Base-by-base conservation (phyloP, 441 rosid genomes). In the Pelargonium citronellum region DNA sequence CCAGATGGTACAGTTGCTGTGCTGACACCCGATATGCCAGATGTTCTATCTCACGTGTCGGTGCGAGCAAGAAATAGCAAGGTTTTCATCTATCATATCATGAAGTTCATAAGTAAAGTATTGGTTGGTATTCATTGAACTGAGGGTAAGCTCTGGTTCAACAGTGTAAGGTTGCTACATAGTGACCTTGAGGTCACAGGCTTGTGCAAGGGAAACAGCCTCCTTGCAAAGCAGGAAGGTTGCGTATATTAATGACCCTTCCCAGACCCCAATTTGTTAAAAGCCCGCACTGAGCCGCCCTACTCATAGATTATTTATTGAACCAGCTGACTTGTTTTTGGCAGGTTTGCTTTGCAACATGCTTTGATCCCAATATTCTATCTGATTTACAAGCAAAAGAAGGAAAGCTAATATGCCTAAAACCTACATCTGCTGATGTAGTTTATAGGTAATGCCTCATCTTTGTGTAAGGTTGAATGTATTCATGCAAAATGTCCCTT, bases 1-100 rank as follows among this genome's bases (percentile, higher is more conserved):
- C 99, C 98, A 66, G 93, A 86, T 79, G 97, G 99, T 73, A 80
- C 88, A 75, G 96, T 95, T 83, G 98, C 99, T 72, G 95, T 95
- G 75, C 83, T 95, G 83, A 95, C 99, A n/a, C 95, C 98, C 58
- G 97, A 95, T 84, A 92, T 90, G 98, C 99, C 99, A n/a, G 99
- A 95, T 83, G 99, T 95, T 70, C 77, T 95, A 64, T 95, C 99
- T 67, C 99, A 92, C 84, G 99, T 95, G 74, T 95, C 99, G 70
- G 99, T 95, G 67, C 89, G 99, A 72, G 99, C 99, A 77, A 91
- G 99, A 83, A 95, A 91, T 82, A 71, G 97, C 90, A 95, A 90
- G 90, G 99, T 92, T 72, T 76, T 79, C 62, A 64, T 43, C 69
- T 66, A 68, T 75, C 70, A 43, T 64, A 69, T 74, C 73, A 69